These are phyloP conservation scores for Striga hermonthica DNA, from an alignment of 305 asterid genomes.

Conservation along the genomic window DNA sequence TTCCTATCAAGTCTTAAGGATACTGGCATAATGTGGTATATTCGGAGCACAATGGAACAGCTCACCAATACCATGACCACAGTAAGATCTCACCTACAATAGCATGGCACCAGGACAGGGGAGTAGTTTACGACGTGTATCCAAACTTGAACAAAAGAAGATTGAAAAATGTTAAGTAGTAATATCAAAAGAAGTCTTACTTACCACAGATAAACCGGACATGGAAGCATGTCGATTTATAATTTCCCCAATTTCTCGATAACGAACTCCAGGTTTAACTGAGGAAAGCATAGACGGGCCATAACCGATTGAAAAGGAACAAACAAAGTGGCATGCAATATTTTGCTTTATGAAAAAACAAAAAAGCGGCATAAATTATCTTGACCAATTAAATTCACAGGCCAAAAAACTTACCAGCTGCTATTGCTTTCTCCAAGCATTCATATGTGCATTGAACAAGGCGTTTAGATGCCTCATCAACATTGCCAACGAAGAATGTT, in stretches of 20 bases:
- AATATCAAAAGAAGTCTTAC: conserved; percentile 2
- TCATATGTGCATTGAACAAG: conserved; percentile 92
- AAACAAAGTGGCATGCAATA: neutral
- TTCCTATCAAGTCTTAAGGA: conserved; percentile 42
- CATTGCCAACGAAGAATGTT: conserved; percentile 92
- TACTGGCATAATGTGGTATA: conserved; percentile 97
- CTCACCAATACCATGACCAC: conserved; percentile 99
- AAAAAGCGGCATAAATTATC: neutral
- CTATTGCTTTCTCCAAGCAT: conserved; percentile 91
- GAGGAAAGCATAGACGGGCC: conserved; percentile 22
- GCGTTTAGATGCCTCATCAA: conserved; percentile 78
- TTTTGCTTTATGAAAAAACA: neutral
- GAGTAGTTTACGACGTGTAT: neutral
- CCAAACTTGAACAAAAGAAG: neutral
- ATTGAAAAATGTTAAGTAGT: neutral
- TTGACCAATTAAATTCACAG: neutral
- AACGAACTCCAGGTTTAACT: conserved; percentile 97
- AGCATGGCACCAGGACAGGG: conserved; percentile 23
- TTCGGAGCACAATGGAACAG: conserved; percentile 97
- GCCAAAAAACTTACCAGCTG: conserved; percentile 54
- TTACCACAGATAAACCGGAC: conserved; percentile 97
- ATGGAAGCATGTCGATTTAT: conserved; percentile 82
- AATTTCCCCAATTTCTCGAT: conserved; percentile 93
- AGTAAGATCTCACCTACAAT: conserved; percentile 69
- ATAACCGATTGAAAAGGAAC: too few species aligned